These are phyloP conservation scores for Protomyces macrosporus DNA, from an alignment of 1,139 yeast genomes.

Conservation along the genomic window DNA sequence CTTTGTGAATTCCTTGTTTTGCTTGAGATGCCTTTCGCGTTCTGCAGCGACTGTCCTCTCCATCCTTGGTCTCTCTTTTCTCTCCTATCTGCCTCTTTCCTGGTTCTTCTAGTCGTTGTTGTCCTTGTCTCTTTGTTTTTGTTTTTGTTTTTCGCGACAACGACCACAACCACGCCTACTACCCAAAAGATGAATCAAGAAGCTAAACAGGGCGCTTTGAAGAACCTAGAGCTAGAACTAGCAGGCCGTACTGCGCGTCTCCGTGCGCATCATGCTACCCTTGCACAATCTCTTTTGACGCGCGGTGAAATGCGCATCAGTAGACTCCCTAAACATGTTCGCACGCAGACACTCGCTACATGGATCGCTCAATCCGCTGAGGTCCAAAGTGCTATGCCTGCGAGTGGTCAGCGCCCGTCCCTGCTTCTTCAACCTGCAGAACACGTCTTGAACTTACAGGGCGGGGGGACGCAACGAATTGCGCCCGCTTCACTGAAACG, in stretches of 20 bases:
- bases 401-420: too few species aligned
- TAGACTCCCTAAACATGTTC: background rate
- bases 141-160: background rate
- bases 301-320: conserved; percentile 9
- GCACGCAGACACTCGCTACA: background rate
- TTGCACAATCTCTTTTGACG: conserved; percentile 4
- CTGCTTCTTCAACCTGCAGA: too few species aligned
- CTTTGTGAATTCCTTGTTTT: conserved; percentile 21
- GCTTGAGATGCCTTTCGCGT: conserved; percentile 7
- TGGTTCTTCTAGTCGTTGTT: background rate
- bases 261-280: background rate
- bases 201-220: conserved; percentile 1
- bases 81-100: background rate
- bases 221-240: conserved; percentile 3
- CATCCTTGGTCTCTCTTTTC: background rate
- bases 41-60: conserved; percentile 7
- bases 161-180: background rate
- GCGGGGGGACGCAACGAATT: too few species aligned
- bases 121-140: background rate
- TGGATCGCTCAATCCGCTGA: background rate
- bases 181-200: background rate
- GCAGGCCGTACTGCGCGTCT: background rate
- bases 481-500: background rate
- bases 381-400: background rate
- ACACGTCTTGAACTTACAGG: too few species aligned